Evolutionary conservation across 495 filamentous ascomycete genomes (phyloP), one percentile per base, ranked within the genome.

Genomic region (Chaetomium tenue): DNA sequence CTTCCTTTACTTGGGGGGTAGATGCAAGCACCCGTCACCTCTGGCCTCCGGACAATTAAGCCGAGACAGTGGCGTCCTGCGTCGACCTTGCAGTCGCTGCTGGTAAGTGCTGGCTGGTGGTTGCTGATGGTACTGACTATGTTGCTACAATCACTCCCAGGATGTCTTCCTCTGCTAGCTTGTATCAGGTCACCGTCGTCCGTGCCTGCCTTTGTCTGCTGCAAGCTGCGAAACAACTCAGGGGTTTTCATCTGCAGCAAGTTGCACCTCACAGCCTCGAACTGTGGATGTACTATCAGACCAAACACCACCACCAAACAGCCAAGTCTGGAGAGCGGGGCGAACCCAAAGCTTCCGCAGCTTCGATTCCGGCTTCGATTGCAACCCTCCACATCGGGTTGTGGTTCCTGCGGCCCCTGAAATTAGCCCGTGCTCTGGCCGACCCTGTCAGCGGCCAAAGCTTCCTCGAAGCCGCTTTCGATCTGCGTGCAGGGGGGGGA

Each of bases 321-420:
- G 26, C 37, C 39, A 37, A 55, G 48, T 18, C 40, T 22, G 40
- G 39, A 54, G 48, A 56, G 59, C 51, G 28, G 59, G 54, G 44
- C 44, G 28, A 22, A 48, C 16, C 37, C 53, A 52, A 37, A 57
- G n/a, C 60, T 67, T 67, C 65, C 48, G 60, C 46, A 23, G 54
- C 60, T 67, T 63, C 61, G 56, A 63, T 67, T 50, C 22, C 47
- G 33, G 54, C 60, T 55, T 33, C 65, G 46, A 53, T 52, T 66
- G 60, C 48, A 60, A 60, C 60, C 53, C 51, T 30, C 65, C 61
- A 65, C 67, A 63, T 64, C 59, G 52, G 58, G 20, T 26, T 12
- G 28, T 57, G 42, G 40, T 42, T 39, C 30, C 42, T 57, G 53
- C 22, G 16, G 28, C 53, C 52, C 53, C 53, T 63, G 61, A 50